Evolutionary conservation across 2,329 filamentous ascomycete genomes (phyloP), one percentile per base, ranked within the genome.

Genomic region (Ceratocystis papillata): DNA sequence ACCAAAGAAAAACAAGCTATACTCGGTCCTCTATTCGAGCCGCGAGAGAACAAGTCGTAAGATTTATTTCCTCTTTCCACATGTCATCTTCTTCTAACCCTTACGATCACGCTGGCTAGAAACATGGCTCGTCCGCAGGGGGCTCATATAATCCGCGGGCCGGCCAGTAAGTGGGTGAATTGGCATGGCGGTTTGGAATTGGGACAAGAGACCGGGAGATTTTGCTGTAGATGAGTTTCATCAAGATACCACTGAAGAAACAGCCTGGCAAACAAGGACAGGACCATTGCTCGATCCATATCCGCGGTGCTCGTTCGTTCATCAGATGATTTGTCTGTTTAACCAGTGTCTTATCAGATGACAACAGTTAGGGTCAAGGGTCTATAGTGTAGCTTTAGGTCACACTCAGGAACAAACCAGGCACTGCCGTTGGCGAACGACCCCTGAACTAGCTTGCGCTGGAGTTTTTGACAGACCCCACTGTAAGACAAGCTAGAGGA

Each of bases 11-110:
- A 50, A 33, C 12, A 61, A 78, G 76, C 22, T 77, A 77, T 59
- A 77, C 76, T n/a, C 73, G 75, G 25, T 77, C 76, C 7, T 77
- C 76, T 1, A 78, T 78, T 53, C 73, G 73, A 65, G 72, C 73
- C 6, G 76, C 77, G 17, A 72, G 75, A 55, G 72, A 72, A 64
- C 72, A 77, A 69, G 70, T 72, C 28, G 73, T 75, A 69, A 65
- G 73, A 37, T 68, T 20, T 8, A n/a, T 41, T n/a, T 57, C 17
- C 20, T 64, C 22, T 12, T 20, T 15, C 33, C 8, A 1, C 53
- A 37, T 20, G 28, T 48, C 20, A 10, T 20, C 25, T 33, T n/a
- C 33, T 67, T n/a, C 33, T 67, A 65, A 67, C 62, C 62, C 59
- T 62, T 5, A 28, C 25, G 7, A 20, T 65, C 37, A 3, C 10